These are phyloP conservation scores for Polytolypa hystricis DNA, from an alignment of 2,329 filamentous ascomycete genomes.

Conservation along the genomic window DNA sequence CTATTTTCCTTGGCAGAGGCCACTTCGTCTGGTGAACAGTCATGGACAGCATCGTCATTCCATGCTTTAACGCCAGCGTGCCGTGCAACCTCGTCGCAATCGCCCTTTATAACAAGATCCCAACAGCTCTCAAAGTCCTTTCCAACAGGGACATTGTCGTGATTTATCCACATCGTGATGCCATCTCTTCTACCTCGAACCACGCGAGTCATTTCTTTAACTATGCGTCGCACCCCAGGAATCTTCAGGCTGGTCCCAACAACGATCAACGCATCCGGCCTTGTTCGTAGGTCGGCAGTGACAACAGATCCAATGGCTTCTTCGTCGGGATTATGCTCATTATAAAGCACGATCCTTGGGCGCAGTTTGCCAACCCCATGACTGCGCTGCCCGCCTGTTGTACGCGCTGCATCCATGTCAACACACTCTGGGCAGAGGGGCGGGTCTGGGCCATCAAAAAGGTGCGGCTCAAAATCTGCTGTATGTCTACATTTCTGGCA, in stretches of 20 bases:
- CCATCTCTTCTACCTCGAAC: slow-evolving; percentile 70
- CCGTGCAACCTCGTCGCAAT: slow-evolving; percentile 76
- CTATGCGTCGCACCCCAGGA: slow-evolving; percentile 78
- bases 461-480: slow-evolving; percentile 60
- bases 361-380: slow-evolving; percentile 85
- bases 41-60: slow-evolving; percentile 39
- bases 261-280: slow-evolving; percentile 86
- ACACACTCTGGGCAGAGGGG: slow-evolving; percentile 69
- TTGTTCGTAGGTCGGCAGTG: slow-evolving; percentile 68
- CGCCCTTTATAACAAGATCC: slow-evolving; percentile 79
- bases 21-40: slow-evolving; percentile 35
- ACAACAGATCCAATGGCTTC: slow-evolving; percentile 92
- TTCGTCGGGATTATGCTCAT: slow-evolving; percentile 92
- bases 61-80: slow-evolving; percentile 52
- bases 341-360: slow-evolving; percentile 92
- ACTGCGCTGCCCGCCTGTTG: slow-evolving; percentile 71
- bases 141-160: slow-evolving; percentile 69
- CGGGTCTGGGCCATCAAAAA: slow-evolving; percentile 76
- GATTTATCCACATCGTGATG: slow-evolving; percentile 88
- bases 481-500: slow-evolving; percentile 84
- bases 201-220: slow-evolving; percentile 79
- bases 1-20: slow-evolving; percentile 32
- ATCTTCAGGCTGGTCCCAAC: slow-evolving; percentile 95
- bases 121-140: slow-evolving; percentile 85
- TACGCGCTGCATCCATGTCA: slow-evolving; percentile 64